Percentiles rank a stretch among this genome's conserved stretches.
These are phyloP conservation scores for Phytophthora foliorum DNA, from an alignment of 352 stramenopile genomes.

Conservation along the genomic window DNA sequence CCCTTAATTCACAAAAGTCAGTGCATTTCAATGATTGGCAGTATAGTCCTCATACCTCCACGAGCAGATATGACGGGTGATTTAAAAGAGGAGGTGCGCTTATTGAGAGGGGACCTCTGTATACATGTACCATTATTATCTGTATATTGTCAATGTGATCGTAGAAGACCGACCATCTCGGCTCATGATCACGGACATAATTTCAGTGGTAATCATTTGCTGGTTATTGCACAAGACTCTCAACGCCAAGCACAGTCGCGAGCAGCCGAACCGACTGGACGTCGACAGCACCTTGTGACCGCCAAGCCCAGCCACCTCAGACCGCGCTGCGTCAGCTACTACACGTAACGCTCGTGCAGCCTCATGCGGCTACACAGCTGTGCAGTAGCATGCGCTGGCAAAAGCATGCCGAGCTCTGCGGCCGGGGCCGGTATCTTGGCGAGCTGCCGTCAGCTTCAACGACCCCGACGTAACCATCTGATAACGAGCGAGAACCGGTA, in stretches of 20 bases:
- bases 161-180: no score
- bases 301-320: not conserved
- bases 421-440: constrained; percentile 2
- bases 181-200: no score
- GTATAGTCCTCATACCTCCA: no score
- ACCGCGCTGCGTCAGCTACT: not conserved
- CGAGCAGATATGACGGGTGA: no score
- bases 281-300: not conserved
- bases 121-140: no score
- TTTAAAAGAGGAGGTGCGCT: no score
- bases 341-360: not conserved
- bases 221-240: constrained; percentile 8
- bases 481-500: no score
- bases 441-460: constrained; percentile 18
- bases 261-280: not conserved
- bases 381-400: not conserved
- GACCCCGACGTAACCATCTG: constrained; percentile 29
- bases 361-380: not conserved
- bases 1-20: no score
- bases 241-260: not conserved
- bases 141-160: no score
- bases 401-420: not conserved
- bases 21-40: no score
- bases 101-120: no score
- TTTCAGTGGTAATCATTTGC: constrained; percentile 16